Evolutionary conservation across 2,329 filamentous ascomycete genomes (phyloP).

Genomic region (Trichoderma citrinoviride): DNA sequence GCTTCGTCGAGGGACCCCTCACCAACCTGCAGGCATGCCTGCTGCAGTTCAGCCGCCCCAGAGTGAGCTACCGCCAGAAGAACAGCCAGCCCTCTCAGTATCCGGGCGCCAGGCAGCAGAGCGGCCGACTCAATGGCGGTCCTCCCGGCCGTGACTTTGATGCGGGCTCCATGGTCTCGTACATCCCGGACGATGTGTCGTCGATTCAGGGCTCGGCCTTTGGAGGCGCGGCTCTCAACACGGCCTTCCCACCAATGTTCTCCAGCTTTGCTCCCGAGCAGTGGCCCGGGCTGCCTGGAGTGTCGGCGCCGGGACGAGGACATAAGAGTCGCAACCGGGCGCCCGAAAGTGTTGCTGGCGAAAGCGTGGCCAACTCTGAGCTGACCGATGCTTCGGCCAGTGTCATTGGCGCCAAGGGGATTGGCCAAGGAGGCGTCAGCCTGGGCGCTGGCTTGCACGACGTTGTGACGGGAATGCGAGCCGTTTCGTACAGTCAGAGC

Average conservation of each 20-base stretch:
- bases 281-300: constrained; percentile 81
- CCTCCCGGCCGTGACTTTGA: constrained; percentile 59
- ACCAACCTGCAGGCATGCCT: constrained; percentile 95
- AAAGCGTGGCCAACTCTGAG: constrained; percentile 89
- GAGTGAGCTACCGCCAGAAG: constrained; percentile 88
- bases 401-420: constrained; percentile 70
- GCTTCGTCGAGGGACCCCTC: constrained; percentile 90
- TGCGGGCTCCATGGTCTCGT: constrained; percentile 85
- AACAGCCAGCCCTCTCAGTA: constrained; percentile 72
- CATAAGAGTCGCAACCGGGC: constrained; percentile 65
- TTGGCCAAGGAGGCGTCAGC: constrained; percentile 83
- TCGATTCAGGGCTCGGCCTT: constrained; percentile 91
- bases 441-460: constrained; percentile 77
- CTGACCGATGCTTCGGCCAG: constrained; percentile 80
- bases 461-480: constrained; percentile 62
- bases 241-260: constrained; percentile 90
- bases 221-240: constrained; percentile 71
- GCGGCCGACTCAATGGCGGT: constrained; percentile 43
- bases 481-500: constrained; percentile 56
- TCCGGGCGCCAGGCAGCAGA: constrained; percentile 36
- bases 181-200: constrained; percentile 95
- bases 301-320: constrained; percentile 58
- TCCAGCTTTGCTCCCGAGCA: constrained; percentile 82
- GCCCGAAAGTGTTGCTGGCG: constrained; percentile 79
- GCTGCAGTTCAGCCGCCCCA: constrained; percentile 90